Percentiles rank a stretch among this genome's conserved stretches.
Evolutionary conservation across 2,329 filamentous ascomycete genomes (phyloP).

Genomic region (Zalaria obscura): DNA sequence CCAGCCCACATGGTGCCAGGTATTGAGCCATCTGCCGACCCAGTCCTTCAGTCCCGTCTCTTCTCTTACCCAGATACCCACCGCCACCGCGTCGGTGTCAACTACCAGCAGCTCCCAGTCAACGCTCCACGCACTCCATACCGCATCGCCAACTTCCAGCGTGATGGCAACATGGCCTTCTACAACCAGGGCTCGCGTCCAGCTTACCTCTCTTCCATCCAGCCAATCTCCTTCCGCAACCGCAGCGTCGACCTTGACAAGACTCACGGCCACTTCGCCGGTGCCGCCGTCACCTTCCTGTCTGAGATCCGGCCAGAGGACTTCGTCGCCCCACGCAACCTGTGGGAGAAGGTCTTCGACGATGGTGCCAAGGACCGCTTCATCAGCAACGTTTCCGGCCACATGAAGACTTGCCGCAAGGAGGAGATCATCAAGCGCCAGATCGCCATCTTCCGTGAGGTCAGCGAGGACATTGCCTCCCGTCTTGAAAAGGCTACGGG

Average conservation of each 20-base stretch:
- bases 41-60: constrained; percentile 53
- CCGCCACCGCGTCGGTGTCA: constrained; percentile 41
- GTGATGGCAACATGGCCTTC: constrained; percentile 57
- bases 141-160: constrained; percentile 49
- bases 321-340: constrained; percentile 39
- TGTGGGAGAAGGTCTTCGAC: constrained; percentile 50
- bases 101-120: constrained; percentile 46
- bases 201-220: constrained; percentile 40
- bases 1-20: constrained; percentile 54
- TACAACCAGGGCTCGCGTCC: constrained; percentile 49
- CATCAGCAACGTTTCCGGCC: constrained; percentile 45
- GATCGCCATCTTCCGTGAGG: constrained; percentile 51
- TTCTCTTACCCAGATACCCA: constrained; percentile 59
- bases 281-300: constrained; percentile 35
- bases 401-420: constrained; percentile 44
- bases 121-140: constrained; percentile 41
- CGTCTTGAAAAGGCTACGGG: constrained; percentile 49
- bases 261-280: constrained; percentile 35
- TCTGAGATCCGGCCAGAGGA: constrained; percentile 39
- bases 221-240: constrained; percentile 35
- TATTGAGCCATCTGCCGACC: constrained; percentile 55
- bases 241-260: constrained; percentile 33
- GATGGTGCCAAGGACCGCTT: constrained; percentile 43
- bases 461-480: constrained; percentile 41
- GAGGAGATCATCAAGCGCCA: constrained; percentile 49